Percentiles rank a stretch among this genome's conserved stretches.
phyloP scores from a whole-genome alignment of 2,329 filamentous ascomycete species.

The Biscogniauxia mediterranea region DNA sequence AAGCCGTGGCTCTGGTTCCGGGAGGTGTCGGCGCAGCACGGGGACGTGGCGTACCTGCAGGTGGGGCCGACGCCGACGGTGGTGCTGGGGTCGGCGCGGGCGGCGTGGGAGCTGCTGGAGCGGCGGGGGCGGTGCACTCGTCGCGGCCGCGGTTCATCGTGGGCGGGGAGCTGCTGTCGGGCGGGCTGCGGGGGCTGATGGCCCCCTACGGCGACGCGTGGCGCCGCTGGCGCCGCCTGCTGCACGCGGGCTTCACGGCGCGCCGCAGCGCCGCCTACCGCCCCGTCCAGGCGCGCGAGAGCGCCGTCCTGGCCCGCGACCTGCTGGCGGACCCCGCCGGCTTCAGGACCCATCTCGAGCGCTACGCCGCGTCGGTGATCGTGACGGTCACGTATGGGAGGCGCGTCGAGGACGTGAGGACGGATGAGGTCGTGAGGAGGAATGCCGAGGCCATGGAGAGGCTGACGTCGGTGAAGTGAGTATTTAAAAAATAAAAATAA shows the following conservation, averaged over 20 bases:
- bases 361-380: constrained; percentile 42
- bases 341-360: constrained; percentile 35
- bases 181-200: constrained; percentile 42
- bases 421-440: constrained; percentile 37
- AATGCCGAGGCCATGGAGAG: constrained; percentile 44
- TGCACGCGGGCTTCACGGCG: constrained; percentile 44
- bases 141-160: constrained; percentile 46
- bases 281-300: constrained; percentile 40
- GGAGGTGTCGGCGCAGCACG: constrained; percentile 37
- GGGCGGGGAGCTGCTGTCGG: constrained; percentile 42
- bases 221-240: constrained; percentile 42
- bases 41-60: constrained; percentile 43
- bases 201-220: constrained; percentile 42
- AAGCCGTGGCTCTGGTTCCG: constrained; percentile 45
- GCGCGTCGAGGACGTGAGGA: constrained; percentile 33
- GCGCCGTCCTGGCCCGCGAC: constrained; percentile 40
- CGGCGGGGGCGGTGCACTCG: constrained; percentile 42
- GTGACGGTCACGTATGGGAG: constrained; percentile 43
- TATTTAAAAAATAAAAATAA: too few species aligned
- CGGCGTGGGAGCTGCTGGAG: constrained; percentile 44
- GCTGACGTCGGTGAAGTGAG: constrained; percentile 33
- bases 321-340: constrained; percentile 30
- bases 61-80: constrained; percentile 42
- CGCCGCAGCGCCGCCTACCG: constrained; percentile 42
- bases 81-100: constrained; percentile 41